Conservation (phyloP, 179 eudicot genomes). For the Carnegiea gigantea region DNA sequence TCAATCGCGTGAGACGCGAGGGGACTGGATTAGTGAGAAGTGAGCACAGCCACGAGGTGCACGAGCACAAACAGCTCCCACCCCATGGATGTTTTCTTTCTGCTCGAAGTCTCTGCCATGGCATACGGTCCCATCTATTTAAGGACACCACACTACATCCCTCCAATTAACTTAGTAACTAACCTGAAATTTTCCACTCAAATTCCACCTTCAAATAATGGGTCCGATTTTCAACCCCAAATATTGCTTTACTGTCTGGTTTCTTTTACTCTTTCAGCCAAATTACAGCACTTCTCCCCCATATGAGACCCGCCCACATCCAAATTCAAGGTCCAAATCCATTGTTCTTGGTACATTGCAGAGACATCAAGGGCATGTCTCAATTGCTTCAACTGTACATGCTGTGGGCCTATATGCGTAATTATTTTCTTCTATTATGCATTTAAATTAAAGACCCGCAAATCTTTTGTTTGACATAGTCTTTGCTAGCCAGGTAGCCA, state of each 20-base stretch:
- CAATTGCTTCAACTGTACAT: neutral
- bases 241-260: neutral
- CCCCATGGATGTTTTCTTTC: neutral
- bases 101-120: neutral
- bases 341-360: neutral
- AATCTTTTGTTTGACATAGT: neutral
- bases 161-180: too few species aligned
- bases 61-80: neutral
- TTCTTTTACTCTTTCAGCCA: neutral
- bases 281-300: neutral
- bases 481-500: neutral
- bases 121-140: neutral
- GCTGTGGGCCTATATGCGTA: neutral
- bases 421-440: neutral
- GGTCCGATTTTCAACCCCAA: neutral
- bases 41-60: neutral
- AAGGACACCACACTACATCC: too few species aligned
- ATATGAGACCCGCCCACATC: neutral
- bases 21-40: neutral
- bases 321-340: constrained; percentile 2
- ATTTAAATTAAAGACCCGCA: neutral
- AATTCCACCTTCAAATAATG: neutral
- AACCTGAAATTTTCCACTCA: too few species aligned
- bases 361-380: neutral
- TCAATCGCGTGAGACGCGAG: too few species aligned